Percentiles rank a stretch among this genome's conserved stretches.
phyloP scores from a whole-genome alignment of 306 rosid species.

The Prosopis cineraria region DNA sequence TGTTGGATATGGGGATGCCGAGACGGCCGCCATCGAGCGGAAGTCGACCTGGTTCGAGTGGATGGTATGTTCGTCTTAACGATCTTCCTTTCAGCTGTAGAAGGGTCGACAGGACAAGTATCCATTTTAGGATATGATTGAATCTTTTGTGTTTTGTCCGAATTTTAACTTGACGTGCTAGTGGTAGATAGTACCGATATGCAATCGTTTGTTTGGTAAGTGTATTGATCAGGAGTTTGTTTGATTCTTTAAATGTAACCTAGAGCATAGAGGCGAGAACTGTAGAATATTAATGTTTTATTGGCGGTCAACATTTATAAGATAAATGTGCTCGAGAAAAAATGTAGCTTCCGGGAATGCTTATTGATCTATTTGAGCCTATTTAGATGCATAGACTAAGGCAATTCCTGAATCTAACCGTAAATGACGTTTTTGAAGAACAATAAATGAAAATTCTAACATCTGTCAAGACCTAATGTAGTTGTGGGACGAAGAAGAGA shows the following conservation, averaged over 20 bases:
- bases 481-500: neutral
- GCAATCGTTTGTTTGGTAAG: neutral
- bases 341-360: neutral
- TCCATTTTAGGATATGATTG: neutral
- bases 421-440: neutral
- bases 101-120: neutral
- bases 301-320: neutral
- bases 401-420: neutral
- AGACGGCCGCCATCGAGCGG: constrained; percentile 54
- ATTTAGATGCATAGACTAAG: neutral
- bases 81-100: neutral
- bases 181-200: too few relatives aligned
- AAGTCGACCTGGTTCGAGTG: constrained; percentile 24
- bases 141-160: neutral
- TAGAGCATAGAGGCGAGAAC: neutral
- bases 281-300: neutral
- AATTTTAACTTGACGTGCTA: constrained; percentile 5
- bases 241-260: neutral
- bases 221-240: neutral
- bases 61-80: constrained; percentile 1
- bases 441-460: neutral
- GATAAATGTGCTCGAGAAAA: neutral
- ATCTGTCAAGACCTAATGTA: too few relatives aligned
- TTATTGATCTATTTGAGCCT: neutral
- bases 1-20: constrained; percentile 45